Evolutionary conservation across 192 early-diverging fungal genomes (phyloP).

Genomic region (Cladochytrium replicatum): DNA sequence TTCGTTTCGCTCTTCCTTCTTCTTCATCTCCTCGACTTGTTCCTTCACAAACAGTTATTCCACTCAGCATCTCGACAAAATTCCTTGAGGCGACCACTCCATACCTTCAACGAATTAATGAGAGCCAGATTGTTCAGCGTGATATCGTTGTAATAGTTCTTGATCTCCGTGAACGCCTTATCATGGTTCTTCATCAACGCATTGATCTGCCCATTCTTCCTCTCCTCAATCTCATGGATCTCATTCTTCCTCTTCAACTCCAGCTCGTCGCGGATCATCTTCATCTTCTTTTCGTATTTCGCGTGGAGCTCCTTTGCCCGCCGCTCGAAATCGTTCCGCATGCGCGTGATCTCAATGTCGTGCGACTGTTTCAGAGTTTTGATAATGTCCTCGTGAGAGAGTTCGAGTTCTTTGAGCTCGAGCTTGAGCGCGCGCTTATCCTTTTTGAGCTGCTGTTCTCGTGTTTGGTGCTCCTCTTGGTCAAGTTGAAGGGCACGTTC

Average conservation of each 20-base stretch:
- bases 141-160: slow-evolving; percentile 64
- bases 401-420: slow-evolving; percentile 51
- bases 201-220: slow-evolving; percentile 60
- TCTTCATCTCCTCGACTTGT: slow-evolving; percentile 63
- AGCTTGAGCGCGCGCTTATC: slow-evolving; percentile 56
- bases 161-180: slow-evolving; percentile 58
- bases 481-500: slow-evolving; percentile 47
- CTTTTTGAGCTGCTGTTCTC: slow-evolving; percentile 46
- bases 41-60: slow-evolving; percentile 28
- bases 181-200: slow-evolving; percentile 61
- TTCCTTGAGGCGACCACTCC: slow-evolving; percentile 1
- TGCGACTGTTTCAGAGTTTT: slow-evolving; percentile 47
- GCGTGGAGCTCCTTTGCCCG: slow-evolving; percentile 46
- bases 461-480: slow-evolving; percentile 37
- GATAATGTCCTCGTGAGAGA: slow-evolving; percentile 55
- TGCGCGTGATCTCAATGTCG: slow-evolving; percentile 44
- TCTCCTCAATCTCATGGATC: slow-evolving; percentile 60
- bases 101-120: slow-evolving; percentile 54
- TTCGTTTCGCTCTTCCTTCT: slow-evolving; percentile 61
- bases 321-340: slow-evolving; percentile 47
- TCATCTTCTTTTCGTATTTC: slow-evolving; percentile 59
- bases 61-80: neutral
- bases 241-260: slow-evolving; percentile 56
- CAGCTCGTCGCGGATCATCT: slow-evolving; percentile 48
- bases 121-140: slow-evolving; percentile 55